Evolutionary conservation across 495 filamentous ascomycete genomes (phyloP).

Genomic region (Penicillium salamii): DNA sequence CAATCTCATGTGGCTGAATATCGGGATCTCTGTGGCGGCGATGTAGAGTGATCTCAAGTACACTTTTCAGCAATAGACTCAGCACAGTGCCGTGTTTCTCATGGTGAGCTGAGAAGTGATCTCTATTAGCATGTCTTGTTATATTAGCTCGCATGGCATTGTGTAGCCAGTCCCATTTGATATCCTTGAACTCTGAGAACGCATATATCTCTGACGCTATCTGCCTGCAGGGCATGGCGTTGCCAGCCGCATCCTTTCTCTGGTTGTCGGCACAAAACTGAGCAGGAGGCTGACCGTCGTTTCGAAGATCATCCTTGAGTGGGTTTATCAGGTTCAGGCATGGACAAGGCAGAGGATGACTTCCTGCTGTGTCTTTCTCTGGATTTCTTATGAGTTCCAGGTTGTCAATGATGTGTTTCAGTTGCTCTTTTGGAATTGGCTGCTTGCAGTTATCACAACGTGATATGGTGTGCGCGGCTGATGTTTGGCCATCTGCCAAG

Average conservation of each 20-base stretch:
- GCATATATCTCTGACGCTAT: slow-evolving; percentile 27
- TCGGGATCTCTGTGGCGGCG: slow-evolving; percentile 20
- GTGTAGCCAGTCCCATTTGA: slow-evolving; percentile 36
- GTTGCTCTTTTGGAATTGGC: background rate
- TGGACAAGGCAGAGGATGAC: background rate
- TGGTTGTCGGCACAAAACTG: background rate
- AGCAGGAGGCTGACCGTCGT: background rate
- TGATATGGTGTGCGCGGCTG: background rate
- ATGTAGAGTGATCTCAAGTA: slow-evolving; percentile 35
- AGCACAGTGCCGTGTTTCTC: slow-evolving; percentile 28
- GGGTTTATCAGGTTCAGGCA: background rate
- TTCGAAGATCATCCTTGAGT: background rate
- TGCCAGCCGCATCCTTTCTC: background rate
- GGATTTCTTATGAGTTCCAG: background rate
- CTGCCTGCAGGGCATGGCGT: slow-evolving; percentile 13
- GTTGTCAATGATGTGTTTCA: background rate
- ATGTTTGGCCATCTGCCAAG: slow-evolving; percentile 2
- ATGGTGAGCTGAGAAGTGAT: slow-evolving; percentile 23
- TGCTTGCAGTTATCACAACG: slow-evolving; percentile 28
- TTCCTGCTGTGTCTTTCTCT: background rate
- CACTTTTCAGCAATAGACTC: slow-evolving; percentile 31
- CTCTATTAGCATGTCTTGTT: background rate
- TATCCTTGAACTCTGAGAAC: slow-evolving; percentile 24
- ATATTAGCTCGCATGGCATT: slow-evolving; percentile 24
- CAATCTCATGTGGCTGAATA: slow-evolving; percentile 31